phyloP scores from a whole-genome alignment of 306 rosid species.

The Lagenaria siceraria region DNA sequence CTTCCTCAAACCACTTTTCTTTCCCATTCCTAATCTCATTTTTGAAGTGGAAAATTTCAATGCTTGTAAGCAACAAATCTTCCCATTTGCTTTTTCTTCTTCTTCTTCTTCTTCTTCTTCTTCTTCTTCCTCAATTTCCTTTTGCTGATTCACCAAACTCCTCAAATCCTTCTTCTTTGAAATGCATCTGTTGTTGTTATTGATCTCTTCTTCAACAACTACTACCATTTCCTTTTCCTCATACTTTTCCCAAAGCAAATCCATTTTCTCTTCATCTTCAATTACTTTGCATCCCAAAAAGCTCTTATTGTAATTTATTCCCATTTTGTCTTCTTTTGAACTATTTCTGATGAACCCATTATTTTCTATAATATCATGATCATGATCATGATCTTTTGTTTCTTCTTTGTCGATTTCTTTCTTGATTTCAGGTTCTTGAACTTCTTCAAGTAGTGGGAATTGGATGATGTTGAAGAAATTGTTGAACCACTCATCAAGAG shows the following conservation, averaged over 20 bases:
- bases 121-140: conserved; percentile 24
- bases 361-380: not conserved
- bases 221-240: not conserved
- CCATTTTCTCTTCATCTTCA: conserved; percentile 84
- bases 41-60: conserved; percentile 80
- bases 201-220: not conserved
- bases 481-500: not conserved
- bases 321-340: not conserved
- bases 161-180: conserved; percentile 47
- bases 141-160: conserved; percentile 7
- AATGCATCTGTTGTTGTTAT: not conserved
- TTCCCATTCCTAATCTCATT: conserved; percentile 82
- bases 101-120: conserved; percentile 16
- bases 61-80: conserved; percentile 78
- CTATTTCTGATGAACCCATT: not conserved
- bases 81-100: conserved; percentile 20
- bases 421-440: not conserved
- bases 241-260: conserved; percentile 88
- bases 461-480: not conserved
- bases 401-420: not conserved
- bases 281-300: conserved; percentile 3
- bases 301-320: not conserved
- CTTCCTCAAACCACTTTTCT: conserved; percentile 52
- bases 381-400: not conserved
- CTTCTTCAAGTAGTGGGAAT: not conserved